Conservation (phyloP, 805 yeast species). For the Zygoascus flipseniorum region DNA sequence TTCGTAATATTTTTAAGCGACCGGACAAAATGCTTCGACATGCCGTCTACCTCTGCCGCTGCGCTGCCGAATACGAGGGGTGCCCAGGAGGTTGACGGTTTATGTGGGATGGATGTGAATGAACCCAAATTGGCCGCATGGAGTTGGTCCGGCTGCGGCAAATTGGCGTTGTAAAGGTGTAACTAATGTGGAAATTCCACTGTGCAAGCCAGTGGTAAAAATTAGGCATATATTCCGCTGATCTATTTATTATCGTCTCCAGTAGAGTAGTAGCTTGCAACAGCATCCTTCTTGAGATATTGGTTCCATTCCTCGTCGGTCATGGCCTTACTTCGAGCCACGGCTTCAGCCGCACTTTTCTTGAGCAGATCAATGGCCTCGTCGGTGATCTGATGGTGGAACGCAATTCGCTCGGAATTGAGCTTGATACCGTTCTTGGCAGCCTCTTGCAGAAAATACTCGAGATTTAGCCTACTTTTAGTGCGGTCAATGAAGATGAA, state of each 20-base stretch:
- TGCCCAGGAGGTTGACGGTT: no score
- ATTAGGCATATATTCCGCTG: no score
- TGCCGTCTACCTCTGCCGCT: background rate
- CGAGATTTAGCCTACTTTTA: conserved; percentile 48
- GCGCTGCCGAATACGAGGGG: no score
- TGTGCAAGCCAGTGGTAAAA: no score
- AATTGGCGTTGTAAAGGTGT: no score
- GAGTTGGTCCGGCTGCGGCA: no score
- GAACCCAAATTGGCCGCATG: no score
- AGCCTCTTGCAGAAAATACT: conserved; percentile 45
- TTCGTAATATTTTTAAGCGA: conserved; percentile 79
- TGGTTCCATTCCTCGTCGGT: background rate
- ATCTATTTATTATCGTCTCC: background rate
- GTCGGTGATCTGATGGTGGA: conserved; percentile 60
- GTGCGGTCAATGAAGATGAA: conserved; percentile 75
- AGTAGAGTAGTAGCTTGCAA: background rate
- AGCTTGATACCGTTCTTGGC: conserved; percentile 52
- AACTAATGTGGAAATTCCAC: no score
- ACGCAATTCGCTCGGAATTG: conserved; percentile 69
- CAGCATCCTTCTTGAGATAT: no score
- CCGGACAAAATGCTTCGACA: conserved; percentile 56
- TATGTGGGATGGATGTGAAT: no score
- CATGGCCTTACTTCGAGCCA: background rate
- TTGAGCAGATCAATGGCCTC: conserved; percentile 39
- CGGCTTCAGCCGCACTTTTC: background rate